Conservation (phyloP, 805 yeast species). For the Teunomyces stri region DNA sequence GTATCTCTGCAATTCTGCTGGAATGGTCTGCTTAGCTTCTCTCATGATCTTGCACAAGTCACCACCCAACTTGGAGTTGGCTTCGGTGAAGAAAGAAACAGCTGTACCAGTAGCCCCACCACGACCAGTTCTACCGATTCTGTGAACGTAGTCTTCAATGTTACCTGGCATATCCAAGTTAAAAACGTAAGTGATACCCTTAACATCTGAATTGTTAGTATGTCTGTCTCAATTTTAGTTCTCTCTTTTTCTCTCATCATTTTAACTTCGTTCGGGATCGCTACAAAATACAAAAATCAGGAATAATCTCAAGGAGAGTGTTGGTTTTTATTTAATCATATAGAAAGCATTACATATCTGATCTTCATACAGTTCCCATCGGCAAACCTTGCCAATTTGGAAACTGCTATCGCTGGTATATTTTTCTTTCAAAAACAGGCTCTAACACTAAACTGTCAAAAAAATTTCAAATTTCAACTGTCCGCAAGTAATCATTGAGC, state of each 20-base stretch:
- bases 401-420: background rate
- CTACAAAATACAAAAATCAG: constrained; percentile 1
- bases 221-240: background rate
- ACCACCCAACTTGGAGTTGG: constrained; percentile 83
- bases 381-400: background rate
- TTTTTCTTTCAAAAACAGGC: constrained; percentile 4
- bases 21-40: constrained; percentile 92
- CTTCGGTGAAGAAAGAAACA: constrained; percentile 87
- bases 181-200: constrained; percentile 91
- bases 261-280: constrained; percentile 1
- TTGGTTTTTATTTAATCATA: constrained; percentile 3
- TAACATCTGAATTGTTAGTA: constrained; percentile 72
- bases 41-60: constrained; percentile 84
- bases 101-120: constrained; percentile 98
- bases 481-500: constrained; percentile 3
- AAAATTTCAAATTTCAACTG: background rate
- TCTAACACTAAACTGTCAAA: constrained; percentile 4
- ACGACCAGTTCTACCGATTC: constrained; percentile 99
- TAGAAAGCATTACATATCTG: constrained; percentile 5
- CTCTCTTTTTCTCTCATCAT: background rate
- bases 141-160: constrained; percentile 97
- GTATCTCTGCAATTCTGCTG: constrained; percentile 73
- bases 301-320: constrained; percentile 2
- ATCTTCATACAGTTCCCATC: constrained; percentile 1
- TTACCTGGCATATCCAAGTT: constrained; percentile 98